These are phyloP conservation scores for Komagataella kurtzmanii DNA, from an alignment of 805 yeast genomes.

Conservation along the genomic window DNA sequence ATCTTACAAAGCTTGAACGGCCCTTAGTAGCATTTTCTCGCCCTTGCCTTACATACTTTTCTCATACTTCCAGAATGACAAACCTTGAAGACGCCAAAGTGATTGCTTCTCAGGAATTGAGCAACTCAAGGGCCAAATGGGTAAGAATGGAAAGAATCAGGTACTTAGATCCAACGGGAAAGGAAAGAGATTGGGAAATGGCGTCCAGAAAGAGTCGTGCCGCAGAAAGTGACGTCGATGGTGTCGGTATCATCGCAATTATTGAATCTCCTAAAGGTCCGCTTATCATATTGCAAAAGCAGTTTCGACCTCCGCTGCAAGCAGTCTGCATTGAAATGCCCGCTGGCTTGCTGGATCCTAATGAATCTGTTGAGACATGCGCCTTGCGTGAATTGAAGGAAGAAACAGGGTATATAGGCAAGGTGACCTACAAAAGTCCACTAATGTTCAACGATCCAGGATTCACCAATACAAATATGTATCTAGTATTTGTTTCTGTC, in stretches of 20 bases:
- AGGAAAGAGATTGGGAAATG: slow-evolving; percentile 76
- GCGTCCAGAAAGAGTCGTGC: slow-evolving; percentile 71
- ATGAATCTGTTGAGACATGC: slow-evolving; percentile 62
- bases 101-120: slow-evolving; percentile 9
- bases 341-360: slow-evolving; percentile 86
- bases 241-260: slow-evolving; percentile 80
- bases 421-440: slow-evolving; percentile 19
- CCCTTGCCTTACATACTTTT: neutral
- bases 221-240: slow-evolving; percentile 55
- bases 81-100: slow-evolving; percentile 15
- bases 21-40: neutral
- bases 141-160: slow-evolving; percentile 51
- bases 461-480: slow-evolving; percentile 79
- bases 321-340: slow-evolving; percentile 90
- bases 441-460: slow-evolving; percentile 42
- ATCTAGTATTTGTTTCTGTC: slow-evolving; percentile 63
- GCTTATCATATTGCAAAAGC: slow-evolving; percentile 59
- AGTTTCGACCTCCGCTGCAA: slow-evolving; percentile 84
- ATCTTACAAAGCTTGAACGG: neutral
- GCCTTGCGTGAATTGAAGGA: slow-evolving; percentile 83
- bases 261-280: slow-evolving; percentile 37
- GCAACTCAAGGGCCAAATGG: slow-evolving; percentile 42
- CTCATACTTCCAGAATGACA: neutral
- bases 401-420: slow-evolving; percentile 87
- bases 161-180: slow-evolving; percentile 64